Base-by-base conservation (phyloP, 2,329 filamentous ascomycete species). In the Sporothrix phasma region DNA sequence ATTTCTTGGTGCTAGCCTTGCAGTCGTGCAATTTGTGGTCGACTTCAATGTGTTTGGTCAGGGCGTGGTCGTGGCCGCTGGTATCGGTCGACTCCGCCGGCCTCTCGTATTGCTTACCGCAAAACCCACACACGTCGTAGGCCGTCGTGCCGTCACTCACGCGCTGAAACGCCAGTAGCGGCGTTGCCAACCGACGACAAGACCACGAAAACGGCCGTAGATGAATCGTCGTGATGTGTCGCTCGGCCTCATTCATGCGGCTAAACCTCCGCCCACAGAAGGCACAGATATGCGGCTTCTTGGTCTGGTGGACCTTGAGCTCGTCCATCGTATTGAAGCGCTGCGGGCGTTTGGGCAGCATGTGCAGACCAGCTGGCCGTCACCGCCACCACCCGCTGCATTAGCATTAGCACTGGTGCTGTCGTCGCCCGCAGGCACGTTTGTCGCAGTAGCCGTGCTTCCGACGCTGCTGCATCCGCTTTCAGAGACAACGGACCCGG, bases 191-290 rank as follows among this genome's bases (percentile, higher is more conserved):
- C 2, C 67, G 67, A 1, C 64, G 59, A 45, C 68, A 69, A 5
- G 67, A 67, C 68, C 68, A 69, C 17, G 68, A 69, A 15, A 58
- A 67, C 7, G 66, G 68, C 37, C 67, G 64, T 45, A 67, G 45
- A 17, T 69, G 68, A 46, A 69, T 69, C 2, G 68, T 68, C 24
- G 64, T 67, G 10, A 69, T 69, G 34, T 69, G 68, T 0, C 68
- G 66, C 65, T 69, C 68, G 5, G 68, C 67, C 26, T 69, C 68
- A 62, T 69, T 69, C 68, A 69, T 69, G 24, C 68, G 68, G 47
- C 63, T 65, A 39, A 69, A 69, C 0, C 68, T 65, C 3, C 67
- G 68, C 5, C 64, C 58, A 41, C 68, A 69, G n/a, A 67, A 68
- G 3, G 68, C 68, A 31, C 68, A 69, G 22, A 69, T 69, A 43